Evolutionary conservation across 257 asterid species (phyloP).

Genomic region (Salvia miltiorrhiza): DNA sequence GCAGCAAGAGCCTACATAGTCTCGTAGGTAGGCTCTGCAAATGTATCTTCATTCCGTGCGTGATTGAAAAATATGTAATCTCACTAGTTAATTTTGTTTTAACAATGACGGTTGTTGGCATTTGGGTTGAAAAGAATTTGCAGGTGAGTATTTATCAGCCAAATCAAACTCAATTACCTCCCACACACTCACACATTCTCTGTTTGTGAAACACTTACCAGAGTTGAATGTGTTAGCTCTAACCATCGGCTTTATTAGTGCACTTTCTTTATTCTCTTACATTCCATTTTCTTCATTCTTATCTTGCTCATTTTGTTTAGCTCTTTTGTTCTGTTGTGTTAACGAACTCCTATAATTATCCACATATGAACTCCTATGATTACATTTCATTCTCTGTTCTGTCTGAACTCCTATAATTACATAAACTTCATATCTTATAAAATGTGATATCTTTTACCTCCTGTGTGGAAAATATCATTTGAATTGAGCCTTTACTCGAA

Average conservation of each 20-base stretch:
- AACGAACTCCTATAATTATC: background rate
- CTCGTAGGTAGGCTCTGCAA: slow-evolving; percentile 23
- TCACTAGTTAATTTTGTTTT: slow-evolving; percentile 7
- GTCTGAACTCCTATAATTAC: no score
- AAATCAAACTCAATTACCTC: background rate
- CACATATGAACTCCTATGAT: no score
- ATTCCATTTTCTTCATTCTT: background rate
- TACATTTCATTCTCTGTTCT: background rate
- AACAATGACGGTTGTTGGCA: slow-evolving; percentile 10
- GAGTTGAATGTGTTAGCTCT: no score
- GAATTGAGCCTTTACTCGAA: no score
- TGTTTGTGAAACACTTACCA: no score
- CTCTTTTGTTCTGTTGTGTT: background rate
- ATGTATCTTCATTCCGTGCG: slow-evolving; percentile 24
- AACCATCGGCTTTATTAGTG: background rate
- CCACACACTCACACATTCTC: no score
- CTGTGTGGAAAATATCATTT: no score
- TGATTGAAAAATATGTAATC: slow-evolving; percentile 27
- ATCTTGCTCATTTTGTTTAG: background rate
- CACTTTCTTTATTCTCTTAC: background rate
- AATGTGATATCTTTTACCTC: no score
- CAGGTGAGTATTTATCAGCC: background rate
- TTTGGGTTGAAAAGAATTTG: slow-evolving; percentile 4
- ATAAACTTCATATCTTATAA: no score
- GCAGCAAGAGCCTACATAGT: slow-evolving; percentile 16